These are phyloP conservation scores for Naganishia sp. DNA, from an alignment of 1,284 basidiomycete species.

Conservation along the genomic window DNA sequence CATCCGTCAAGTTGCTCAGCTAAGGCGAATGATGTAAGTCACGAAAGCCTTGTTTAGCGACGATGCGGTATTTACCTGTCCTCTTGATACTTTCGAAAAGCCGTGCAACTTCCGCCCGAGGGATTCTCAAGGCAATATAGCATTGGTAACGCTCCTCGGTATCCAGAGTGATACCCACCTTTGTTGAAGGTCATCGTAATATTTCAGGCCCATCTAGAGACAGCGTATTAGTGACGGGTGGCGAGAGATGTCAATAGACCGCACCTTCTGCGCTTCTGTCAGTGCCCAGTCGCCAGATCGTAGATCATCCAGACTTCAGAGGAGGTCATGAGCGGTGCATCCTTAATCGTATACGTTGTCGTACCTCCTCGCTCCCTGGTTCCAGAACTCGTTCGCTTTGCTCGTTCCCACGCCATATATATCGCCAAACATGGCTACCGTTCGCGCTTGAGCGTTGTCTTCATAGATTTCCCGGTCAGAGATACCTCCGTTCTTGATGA, in stretches of 20 bases:
- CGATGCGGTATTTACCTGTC: slow-evolving; percentile 58
- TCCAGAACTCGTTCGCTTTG: slow-evolving; percentile 66
- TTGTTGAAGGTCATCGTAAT: slow-evolving; percentile 64
- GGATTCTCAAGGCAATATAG: slow-evolving; percentile 70
- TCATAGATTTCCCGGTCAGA: slow-evolving; percentile 46
- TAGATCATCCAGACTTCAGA: slow-evolving; percentile 65
- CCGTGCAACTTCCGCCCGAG: slow-evolving; percentile 70
- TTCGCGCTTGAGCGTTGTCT: slow-evolving; percentile 43
- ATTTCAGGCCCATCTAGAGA: slow-evolving; percentile 65
- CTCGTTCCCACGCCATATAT: slow-evolving; percentile 74
- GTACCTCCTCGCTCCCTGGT: slow-evolving; percentile 67
- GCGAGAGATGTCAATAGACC: background rate
- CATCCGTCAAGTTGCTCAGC: slow-evolving; percentile 60
- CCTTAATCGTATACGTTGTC: background rate
- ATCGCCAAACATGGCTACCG: slow-evolving; percentile 63
- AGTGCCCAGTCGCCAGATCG: slow-evolving; percentile 62
- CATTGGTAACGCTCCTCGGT: background rate
- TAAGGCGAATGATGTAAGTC: background rate
- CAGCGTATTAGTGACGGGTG: slow-evolving; percentile 1
- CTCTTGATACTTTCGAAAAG: slow-evolving; percentile 72
- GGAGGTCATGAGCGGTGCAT: too few relatives aligned
- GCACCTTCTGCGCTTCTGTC: slow-evolving; percentile 62
- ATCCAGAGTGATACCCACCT: slow-evolving; percentile 15
- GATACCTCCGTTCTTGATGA: slow-evolving; percentile 39
- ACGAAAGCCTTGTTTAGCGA: background rate